Base-by-base conservation (phyloP, 495 filamentous ascomycete genomes). In the Venustampulla echinocandica region DNA sequence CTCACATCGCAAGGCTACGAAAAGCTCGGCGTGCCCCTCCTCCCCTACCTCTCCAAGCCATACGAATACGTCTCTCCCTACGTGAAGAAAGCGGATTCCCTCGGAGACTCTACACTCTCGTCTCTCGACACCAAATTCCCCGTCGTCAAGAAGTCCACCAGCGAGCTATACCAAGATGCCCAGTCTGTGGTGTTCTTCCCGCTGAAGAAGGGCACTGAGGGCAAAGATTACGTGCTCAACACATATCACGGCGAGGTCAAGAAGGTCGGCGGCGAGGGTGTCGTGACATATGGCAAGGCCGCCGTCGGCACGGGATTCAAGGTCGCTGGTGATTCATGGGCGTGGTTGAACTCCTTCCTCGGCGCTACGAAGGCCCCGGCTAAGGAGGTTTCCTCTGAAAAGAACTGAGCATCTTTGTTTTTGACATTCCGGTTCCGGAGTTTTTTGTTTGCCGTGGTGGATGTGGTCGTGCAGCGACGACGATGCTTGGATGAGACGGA, bases 111-210 rank as follows among this genome's bases (percentile, higher is more conserved):
- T 55, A 76, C 84, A 13, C 74, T 98, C 51, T 70, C 57, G 47
- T 78, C 76, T 54, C 76, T 96, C 53, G 92, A 97, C 49, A 60
- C 71, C 43, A 78, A 68, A 49, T 87, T 95, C 69, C 92, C 92
- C 21, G 74, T 85, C 57, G 78, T 98, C 55, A 95, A 87, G 70
- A 84, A 95, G 64, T 81, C 90, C 17, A 89, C 87, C 9, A 66
- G 78, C 30, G 85, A 85, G 62, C 73, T 98, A 46, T 76, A 80
- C 61, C 70, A 65, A 48, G 80, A 76, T 10, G 75, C 85, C 57
- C 70, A 79, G 55, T 68, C 76, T 50, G 64, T 75, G n/a, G 75
- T 80, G 24, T 73, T 70, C 50, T 76, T 80, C 57, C 90, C 90
- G 11, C 60, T 84, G 36, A 71, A 73, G 20, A 63, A 87, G 40